Conservation (phyloP, 306 rosid species). For the Ormosia semicastrata region DNA sequence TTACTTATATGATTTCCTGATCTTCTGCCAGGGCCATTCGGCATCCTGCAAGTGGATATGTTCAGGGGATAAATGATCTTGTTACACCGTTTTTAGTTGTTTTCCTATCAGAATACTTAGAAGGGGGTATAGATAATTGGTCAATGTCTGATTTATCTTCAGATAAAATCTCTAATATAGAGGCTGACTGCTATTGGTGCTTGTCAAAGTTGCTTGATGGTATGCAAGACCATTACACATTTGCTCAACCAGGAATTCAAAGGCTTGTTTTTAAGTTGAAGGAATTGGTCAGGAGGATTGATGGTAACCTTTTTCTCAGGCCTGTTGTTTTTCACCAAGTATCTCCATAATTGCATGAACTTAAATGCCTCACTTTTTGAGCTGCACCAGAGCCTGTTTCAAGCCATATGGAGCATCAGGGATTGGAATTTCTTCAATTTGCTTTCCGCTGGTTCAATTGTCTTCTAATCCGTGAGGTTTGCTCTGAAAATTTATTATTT, state of each 20-base stretch:
- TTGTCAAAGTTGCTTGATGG: slow-evolving; percentile 91
- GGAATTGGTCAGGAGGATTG: slow-evolving; percentile 91
- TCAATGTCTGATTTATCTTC: slow-evolving; percentile 67
- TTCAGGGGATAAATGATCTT: slow-evolving; percentile 98
- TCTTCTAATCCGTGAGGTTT: slow-evolving; percentile 95
- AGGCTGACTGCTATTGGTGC: slow-evolving; percentile 98
- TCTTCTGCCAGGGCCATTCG: slow-evolving; percentile 84
- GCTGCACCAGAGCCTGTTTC: slow-evolving; percentile 76
- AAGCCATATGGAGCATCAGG: slow-evolving; percentile 92
- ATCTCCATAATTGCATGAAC: slow-evolving; percentile 6
- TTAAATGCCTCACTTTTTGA: neutral
- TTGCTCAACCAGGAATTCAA: slow-evolving; percentile 98
- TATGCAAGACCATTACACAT: slow-evolving; percentile 98
- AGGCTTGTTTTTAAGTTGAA: slow-evolving; percentile 92
- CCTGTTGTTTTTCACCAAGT: slow-evolving; percentile 11
- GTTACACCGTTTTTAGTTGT: slow-evolving; percentile 91
- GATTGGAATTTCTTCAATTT: slow-evolving; percentile 95
- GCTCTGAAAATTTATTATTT: slow-evolving; percentile 14
- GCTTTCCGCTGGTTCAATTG: slow-evolving; percentile 99
- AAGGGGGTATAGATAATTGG: slow-evolving; percentile 79
- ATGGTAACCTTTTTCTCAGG: slow-evolving; percentile 52
- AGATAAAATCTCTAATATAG: slow-evolving; percentile 63
- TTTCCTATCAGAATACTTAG: slow-evolving; percentile 80
- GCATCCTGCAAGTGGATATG: slow-evolving; percentile 99
- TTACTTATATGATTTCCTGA: slow-evolving; percentile 27